Evolutionary conservation across 2,329 filamentous ascomycete genomes (phyloP).

Genomic region (Zopfia rhizophila): DNA sequence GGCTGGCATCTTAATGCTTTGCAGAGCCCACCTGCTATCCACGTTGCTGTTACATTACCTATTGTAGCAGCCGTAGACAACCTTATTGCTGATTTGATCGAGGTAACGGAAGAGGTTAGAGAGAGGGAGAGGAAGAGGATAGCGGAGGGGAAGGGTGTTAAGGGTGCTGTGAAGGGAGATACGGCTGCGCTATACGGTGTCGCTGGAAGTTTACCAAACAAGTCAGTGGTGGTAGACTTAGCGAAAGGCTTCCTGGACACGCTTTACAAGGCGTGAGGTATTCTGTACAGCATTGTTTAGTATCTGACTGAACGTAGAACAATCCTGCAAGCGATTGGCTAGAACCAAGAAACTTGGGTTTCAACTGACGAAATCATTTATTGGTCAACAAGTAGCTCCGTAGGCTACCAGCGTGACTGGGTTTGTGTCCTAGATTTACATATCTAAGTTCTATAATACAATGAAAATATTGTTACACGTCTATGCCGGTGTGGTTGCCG

Average conservation of each 20-base stretch:
- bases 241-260: slow-evolving; percentile 92
- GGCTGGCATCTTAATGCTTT: slow-evolving; percentile 98
- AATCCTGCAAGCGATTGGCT: no score
- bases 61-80: slow-evolving; percentile 83
- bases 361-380: no score
- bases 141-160: slow-evolving; percentile 72
- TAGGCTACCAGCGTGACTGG: no score
- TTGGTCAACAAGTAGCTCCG: no score
- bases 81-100: slow-evolving; percentile 75
- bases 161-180: slow-evolving; percentile 73
- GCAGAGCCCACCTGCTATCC: slow-evolving; percentile 90
- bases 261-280: slow-evolving; percentile 79
- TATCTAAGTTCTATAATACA: slow-evolving; percentile 1
- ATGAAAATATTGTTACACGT: neutral
- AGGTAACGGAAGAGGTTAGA: slow-evolving; percentile 73
- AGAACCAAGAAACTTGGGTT: no score
- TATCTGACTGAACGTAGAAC: no score
- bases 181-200: slow-evolving; percentile 93
- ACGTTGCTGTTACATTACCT: slow-evolving; percentile 91
- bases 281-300: no score
- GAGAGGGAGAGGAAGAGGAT: slow-evolving; percentile 81
- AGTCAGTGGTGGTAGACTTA: slow-evolving; percentile 90
- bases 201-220: slow-evolving; percentile 93
- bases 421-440: neutral
- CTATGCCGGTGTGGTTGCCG: slow-evolving; percentile 48